phyloP scores from a whole-genome alignment of 78 protist species.

The Bigelowiella natans region DNA sequence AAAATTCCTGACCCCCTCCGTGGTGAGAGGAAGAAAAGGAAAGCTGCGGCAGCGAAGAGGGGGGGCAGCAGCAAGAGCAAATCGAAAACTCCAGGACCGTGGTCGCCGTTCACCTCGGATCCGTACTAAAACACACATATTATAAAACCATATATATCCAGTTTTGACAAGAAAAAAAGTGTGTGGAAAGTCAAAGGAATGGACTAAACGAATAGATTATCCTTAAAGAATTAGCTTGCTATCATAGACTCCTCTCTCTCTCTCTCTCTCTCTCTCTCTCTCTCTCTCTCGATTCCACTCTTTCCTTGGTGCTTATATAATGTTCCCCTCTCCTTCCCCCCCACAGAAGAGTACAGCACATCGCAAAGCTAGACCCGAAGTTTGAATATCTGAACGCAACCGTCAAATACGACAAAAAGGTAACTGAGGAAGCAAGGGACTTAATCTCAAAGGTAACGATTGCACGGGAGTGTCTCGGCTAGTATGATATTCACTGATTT shows the following conservation, averaged over 20 bases:
- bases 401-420: not conserved
- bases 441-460: not conserved
- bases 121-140: too few relatives aligned
- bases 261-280: slow-evolving; percentile 1
- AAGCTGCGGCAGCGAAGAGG: not conserved
- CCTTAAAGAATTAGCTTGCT: too few relatives aligned
- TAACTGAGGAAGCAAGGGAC: not conserved
- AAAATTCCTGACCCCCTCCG: not conserved
- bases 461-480: not conserved
- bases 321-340: not conserved
- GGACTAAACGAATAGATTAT: too few relatives aligned
- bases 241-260: not conserved
- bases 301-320: not conserved
- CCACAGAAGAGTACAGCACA: not conserved
- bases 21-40: not conserved
- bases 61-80: not conserved
- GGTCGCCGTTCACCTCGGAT: not conserved
- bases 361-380: not conserved
- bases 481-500: not conserved
- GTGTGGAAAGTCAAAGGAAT: not conserved
- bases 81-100: not conserved
- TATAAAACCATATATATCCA: not conserved
- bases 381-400: not conserved
- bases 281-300: not conserved
- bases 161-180: not conserved